Evolutionary conservation across 495 filamentous ascomycete species (phyloP), one percentile per base, ranked within the genome.

Genomic region (Aspergillus sclerotioniger): DNA sequence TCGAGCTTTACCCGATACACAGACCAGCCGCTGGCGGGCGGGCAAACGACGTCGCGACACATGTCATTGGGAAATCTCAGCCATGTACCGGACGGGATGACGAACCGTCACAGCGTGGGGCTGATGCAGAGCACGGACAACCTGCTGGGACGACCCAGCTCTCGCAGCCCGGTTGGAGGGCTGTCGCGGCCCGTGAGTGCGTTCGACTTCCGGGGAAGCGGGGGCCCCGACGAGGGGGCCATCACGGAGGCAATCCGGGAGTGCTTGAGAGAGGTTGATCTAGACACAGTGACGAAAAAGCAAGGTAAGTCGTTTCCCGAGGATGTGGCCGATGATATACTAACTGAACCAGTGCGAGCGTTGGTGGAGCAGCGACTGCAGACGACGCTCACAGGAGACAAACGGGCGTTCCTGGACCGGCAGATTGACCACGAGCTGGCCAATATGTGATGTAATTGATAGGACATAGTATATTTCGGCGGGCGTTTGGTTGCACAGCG

Each of bases 231-330:
- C 54, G 86, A 89, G 52, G 75, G 73, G 57, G 67, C 77, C 9
- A 97, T 98, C 56, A 77, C 89, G 43, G 90, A 96, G 53, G 88
- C 89, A 10, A 90, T 98, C 58, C 88, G 90, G 62, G 71, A 76
- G 50, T 91, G 91, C 66, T 76, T 98, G 58, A 75, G 82, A n/a
- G 93, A 96, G 66, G 92, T 96, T 3, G 92, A 98, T 74, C 75
- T 98, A 19, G 94, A 98, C 70, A 92, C 80, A 15, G 91, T 98
- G 32, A 98, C 94, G 16, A 98, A 98, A 85, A 98, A 98, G 76
- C 94, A 98, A 80, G 80, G 86, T 79, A 75, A 75, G 76, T 45
- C n/a, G n/a, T n/a, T n/a, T n/a, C n/a, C n/a, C n/a, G n/a, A n/a
- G n/a, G n/a, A n/a, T n/a, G n/a, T n/a, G n/a, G n/a, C n/a, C n/a